Conservation (phyloP, 2,329 filamentous ascomycete species). For the Gnomoniopsis smithogilvyi region DNA sequence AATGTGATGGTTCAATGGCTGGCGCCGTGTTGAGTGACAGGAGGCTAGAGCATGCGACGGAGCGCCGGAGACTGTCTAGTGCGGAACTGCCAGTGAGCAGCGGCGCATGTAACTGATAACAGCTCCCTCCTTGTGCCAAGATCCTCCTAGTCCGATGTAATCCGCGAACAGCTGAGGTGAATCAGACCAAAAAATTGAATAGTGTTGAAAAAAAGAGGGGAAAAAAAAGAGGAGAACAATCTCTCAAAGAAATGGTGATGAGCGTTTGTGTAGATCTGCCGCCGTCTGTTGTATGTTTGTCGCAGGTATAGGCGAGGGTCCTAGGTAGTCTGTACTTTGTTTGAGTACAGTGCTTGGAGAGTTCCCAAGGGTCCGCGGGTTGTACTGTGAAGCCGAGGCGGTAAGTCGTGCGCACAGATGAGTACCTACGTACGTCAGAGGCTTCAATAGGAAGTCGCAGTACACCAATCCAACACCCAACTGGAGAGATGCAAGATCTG, state of each 20-base stretch:
- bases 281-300: background rate
- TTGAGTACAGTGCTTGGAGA: background rate
- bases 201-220: no score
- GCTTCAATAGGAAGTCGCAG: no score
- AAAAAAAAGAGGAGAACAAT: background rate
- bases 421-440: no score
- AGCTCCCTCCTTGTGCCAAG: background rate
- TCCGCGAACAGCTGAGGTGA: background rate
- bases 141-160: background rate
- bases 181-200: slow-evolving; percentile 1
- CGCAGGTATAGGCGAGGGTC: background rate
- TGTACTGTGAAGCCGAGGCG: no score
- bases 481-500: no score
- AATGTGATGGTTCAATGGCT: slow-evolving; percentile 3
- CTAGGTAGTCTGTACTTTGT: background rate
- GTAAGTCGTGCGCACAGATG: no score
- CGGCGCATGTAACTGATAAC: slow-evolving; percentile 10
- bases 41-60: slow-evolving; percentile 12
- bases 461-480: no score
- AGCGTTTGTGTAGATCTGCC: slow-evolving; percentile 3
- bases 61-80: slow-evolving; percentile 1
- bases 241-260: slow-evolving; percentile 14
- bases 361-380: background rate
- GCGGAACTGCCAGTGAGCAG: slow-evolving; percentile 4
- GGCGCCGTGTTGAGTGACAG: background rate